phyloP scores from a whole-genome alignment of 352 stramenopile species.

The Globisporangium yorkense region DNA sequence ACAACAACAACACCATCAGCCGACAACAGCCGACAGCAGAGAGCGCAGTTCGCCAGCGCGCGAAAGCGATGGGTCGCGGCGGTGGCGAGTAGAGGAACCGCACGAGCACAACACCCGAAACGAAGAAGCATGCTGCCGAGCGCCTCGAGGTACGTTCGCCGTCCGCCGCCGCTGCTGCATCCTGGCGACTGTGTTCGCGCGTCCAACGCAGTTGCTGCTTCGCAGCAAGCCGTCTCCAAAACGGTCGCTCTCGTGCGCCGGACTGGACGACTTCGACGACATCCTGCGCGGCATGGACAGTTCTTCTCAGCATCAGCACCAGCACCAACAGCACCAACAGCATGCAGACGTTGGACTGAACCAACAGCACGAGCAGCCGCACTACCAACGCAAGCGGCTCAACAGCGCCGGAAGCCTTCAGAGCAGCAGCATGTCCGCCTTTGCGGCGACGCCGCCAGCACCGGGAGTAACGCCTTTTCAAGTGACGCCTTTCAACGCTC shows the following conservation, averaged over 20 bases:
- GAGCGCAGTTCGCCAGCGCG: not conserved
- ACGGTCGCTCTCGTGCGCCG: slow-evolving; percentile 47
- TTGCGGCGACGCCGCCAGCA: not conserved
- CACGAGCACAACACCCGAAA: too few relatives aligned
- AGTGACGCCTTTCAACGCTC: slow-evolving; percentile 6
- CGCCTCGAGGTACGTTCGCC: not conserved
- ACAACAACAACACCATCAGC: not conserved
- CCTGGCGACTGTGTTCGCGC: not conserved
- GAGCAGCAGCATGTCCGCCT: slow-evolving; percentile 6
- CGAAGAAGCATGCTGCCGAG: not conserved
- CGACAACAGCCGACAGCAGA: not conserved
- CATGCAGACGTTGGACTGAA: not conserved
- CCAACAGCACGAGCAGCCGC: slow-evolving; percentile 4
- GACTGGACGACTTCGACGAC: slow-evolving; percentile 44
- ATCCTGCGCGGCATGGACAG: slow-evolving; percentile 25
- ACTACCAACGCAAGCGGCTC: slow-evolving; percentile 42
- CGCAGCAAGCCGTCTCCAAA: slow-evolving; percentile 47
- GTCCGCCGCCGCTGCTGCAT: too few relatives aligned
- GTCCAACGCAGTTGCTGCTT: not conserved
- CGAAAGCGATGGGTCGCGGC: not conserved
- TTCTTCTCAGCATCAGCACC: not conserved
- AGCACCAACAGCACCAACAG: not conserved
- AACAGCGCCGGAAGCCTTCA: slow-evolving; percentile 37
- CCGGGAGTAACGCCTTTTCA: slow-evolving; percentile 9
- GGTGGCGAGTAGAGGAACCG: not conserved